phyloP scores from a whole-genome alignment of 2,329 filamentous ascomycete genomes.

The Penicillium sp. region DNA sequence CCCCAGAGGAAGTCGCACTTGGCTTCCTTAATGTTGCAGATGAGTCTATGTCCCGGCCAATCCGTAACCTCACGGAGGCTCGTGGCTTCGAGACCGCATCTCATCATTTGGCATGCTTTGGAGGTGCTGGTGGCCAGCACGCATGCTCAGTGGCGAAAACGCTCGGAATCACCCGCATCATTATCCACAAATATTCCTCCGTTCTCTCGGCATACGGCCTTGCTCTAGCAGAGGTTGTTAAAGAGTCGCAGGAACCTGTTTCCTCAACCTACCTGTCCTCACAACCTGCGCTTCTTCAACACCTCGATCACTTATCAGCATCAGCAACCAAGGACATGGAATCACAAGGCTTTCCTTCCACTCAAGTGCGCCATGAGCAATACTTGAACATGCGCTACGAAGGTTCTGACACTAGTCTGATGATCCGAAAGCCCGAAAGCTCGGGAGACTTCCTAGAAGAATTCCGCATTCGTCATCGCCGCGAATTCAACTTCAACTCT shows the following conservation, averaged over 20 bases:
- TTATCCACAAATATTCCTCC: conserved; percentile 83
- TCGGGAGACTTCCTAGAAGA: conserved; percentile 78
- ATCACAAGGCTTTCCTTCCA: conserved; percentile 37
- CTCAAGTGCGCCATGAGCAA: conserved; percentile 37
- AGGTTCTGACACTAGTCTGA: conserved; percentile 44
- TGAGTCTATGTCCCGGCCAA: conserved; percentile 54
- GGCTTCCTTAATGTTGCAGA: conserved; percentile 38
- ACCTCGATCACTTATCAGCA: conserved; percentile 66
- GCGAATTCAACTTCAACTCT: conserved; percentile 84
- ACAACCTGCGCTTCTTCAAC: conserved; percentile 48
- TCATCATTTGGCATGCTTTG: conserved; percentile 84
- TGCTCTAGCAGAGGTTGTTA: conserved; percentile 84
- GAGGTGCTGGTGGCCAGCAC: conserved; percentile 84
- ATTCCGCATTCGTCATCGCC: conserved; percentile 75
- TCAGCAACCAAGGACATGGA: conserved; percentile 43
- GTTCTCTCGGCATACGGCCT: conserved; percentile 88
- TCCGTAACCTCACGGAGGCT: conserved; percentile 81
- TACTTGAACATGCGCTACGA: conserved; percentile 45
- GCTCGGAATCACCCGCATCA: conserved; percentile 72
- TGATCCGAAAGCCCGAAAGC: conserved; percentile 53
- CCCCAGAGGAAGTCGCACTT: conserved; percentile 50
- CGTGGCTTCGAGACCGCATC: conserved; percentile 85
- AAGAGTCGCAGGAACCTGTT: conserved; percentile 63
- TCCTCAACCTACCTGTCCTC: conserved; percentile 46
- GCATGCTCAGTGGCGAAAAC: conserved; percentile 83